Evolutionary conservation across 768 basidiomycete species (phyloP).

Genomic region (Lyophyllum atratum): DNA sequence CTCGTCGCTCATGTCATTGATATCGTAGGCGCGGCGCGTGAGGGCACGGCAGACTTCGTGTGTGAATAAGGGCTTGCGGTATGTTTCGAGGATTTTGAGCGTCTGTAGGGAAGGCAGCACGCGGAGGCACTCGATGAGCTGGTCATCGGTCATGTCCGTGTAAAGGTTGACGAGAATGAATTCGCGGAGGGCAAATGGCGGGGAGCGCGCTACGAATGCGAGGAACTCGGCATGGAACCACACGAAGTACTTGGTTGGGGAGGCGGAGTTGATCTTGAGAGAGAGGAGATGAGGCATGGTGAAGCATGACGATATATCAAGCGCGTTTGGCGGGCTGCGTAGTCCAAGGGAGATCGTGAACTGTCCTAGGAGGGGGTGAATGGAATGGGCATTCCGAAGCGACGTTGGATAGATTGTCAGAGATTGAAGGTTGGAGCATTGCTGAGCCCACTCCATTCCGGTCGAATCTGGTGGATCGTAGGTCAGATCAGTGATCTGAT

Average conservation of each 20-base stretch:
- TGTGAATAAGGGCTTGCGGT: neutral
- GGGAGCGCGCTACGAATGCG: neutral
- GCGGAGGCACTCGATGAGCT: neutral
- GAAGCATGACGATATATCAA: neutral
- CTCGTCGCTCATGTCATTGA: neutral
- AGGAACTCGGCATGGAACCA: neutral
- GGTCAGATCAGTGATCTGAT: neutral
- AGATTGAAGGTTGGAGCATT: neutral
- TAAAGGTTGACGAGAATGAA: neutral
- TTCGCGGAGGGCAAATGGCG: neutral
- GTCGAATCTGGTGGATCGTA: neutral
- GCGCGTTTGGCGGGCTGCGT: neutral
- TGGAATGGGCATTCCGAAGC: neutral
- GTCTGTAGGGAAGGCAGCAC: neutral
- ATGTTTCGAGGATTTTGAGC: neutral
- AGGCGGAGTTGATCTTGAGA: neutral
- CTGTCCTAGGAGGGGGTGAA: neutral
- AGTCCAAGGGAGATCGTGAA: neutral
- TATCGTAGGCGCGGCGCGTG: neutral
- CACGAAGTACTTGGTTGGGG: neutral
- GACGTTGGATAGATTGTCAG: neutral
- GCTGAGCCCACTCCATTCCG: neutral
- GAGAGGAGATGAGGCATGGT: neutral
- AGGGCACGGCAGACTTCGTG: neutral
- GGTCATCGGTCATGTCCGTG: neutral